These are phyloP conservation scores for Chaetomiaceae sp. DNA, from an alignment of 2,329 filamentous ascomycete genomes.

Conservation along the genomic window DNA sequence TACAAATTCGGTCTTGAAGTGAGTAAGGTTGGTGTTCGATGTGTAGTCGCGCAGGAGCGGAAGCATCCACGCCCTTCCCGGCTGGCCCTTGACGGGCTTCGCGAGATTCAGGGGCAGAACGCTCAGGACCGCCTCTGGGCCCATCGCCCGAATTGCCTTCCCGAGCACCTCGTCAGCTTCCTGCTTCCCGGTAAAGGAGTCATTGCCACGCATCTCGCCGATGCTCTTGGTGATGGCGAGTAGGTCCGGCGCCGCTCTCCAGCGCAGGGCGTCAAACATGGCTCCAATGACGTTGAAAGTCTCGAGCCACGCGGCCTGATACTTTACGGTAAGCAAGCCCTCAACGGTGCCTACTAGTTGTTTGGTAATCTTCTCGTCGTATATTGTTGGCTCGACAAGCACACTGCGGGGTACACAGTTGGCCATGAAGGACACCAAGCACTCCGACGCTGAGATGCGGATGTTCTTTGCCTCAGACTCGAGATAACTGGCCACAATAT, in stretches of 20 bases:
- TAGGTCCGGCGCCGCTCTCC: conserved; percentile 76
- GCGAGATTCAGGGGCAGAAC: conserved; percentile 82
- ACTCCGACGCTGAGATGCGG: conserved; percentile 88
- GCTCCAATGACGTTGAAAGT: conserved; percentile 83
- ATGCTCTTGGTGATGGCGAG: conserved; percentile 69
- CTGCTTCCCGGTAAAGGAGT: conserved; percentile 88
- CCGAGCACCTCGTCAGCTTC: conserved; percentile 88
- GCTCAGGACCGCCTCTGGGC: conserved; percentile 73
- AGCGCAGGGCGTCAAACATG: conserved; percentile 80
- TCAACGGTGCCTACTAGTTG: conserved; percentile 70
- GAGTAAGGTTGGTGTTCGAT: conserved; percentile 76
- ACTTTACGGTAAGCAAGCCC: conserved; percentile 78
- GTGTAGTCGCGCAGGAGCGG: conserved; percentile 85
- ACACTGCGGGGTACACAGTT: conserved; percentile 82
- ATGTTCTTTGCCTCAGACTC: conserved; percentile 88
- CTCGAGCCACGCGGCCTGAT: conserved; percentile 90
- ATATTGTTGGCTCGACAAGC: conserved; percentile 81
- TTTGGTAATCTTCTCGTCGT: conserved; percentile 83
- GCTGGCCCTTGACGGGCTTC: conserved; percentile 67
- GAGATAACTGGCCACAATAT: conserved; percentile 72
- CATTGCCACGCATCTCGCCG: conserved; percentile 80
- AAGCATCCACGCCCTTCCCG: conserved; percentile 89
- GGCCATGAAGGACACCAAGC: conserved; percentile 83
- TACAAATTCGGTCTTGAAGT: conserved; percentile 82
- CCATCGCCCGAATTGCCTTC: conserved; percentile 82